A percentile compares a stretch with the other conserved stretches of the same genome.
Evolutionary conservation across 2,329 filamentous ascomycete genomes (phyloP).

Genomic region (Apiospora rasikravindrae): DNA sequence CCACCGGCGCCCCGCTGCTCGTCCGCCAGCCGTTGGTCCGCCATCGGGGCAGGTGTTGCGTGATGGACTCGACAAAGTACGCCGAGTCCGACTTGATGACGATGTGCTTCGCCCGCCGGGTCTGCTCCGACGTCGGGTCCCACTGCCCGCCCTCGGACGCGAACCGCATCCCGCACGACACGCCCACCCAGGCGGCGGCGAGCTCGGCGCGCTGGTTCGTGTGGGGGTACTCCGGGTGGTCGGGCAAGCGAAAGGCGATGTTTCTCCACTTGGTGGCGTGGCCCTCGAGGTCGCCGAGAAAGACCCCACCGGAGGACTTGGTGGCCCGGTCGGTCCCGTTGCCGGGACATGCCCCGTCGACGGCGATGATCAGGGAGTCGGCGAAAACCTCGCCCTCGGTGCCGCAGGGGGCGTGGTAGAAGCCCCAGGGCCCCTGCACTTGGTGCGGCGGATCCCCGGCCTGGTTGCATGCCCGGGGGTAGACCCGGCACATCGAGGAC

Average conservation of each 20-base stretch:
- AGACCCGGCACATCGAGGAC: neutral
- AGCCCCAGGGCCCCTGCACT: neutral
- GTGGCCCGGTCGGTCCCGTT: neutral
- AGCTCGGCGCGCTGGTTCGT: neutral
- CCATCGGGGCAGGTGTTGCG: neutral
- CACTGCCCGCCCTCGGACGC: neutral
- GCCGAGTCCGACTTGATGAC: conserved; percentile 8
- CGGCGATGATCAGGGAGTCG: conserved; percentile 4
- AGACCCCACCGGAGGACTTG: conserved; percentile 6
- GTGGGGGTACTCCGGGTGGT: neutral
- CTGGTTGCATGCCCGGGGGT: neutral
- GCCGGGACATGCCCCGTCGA: neutral
- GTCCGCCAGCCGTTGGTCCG: neutral
- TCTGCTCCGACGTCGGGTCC: neutral
- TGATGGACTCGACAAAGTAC: neutral
- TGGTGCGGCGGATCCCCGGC: neutral
- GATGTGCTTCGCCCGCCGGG: neutral
- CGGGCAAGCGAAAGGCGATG: neutral
- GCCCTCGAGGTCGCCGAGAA: neutral
- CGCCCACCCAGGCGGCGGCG: neutral
- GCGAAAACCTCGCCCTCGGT: neutral
- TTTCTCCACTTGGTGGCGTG: neutral
- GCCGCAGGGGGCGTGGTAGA: neutral
- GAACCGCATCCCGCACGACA: neutral
- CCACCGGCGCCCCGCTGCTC: neutral